phyloP scores from a whole-genome alignment of 2,329 filamentous ascomycete genomes.

The Cadophora luteo-olivacea region DNA sequence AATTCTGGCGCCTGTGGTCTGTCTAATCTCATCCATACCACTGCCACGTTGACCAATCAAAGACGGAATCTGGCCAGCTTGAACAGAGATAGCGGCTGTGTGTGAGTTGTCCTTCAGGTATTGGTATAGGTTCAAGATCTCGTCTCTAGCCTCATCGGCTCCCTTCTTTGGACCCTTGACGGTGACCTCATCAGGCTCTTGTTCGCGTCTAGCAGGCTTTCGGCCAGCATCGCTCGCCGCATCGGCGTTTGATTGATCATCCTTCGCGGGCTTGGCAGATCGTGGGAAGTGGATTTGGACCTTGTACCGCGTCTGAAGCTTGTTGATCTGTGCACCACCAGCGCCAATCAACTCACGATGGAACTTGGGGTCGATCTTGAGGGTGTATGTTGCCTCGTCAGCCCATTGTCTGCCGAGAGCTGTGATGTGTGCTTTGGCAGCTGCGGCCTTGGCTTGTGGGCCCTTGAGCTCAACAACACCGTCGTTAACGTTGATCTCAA shows the following conservation, averaged over 20 bases:
- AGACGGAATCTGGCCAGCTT: slow-evolving; percentile 91
- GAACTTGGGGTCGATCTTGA: slow-evolving; percentile 93
- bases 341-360: slow-evolving; percentile 93
- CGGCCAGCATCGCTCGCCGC: slow-evolving; percentile 69
- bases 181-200: slow-evolving; percentile 86
- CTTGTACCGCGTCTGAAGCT: slow-evolving; percentile 89
- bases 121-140: slow-evolving; percentile 86
- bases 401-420: slow-evolving; percentile 82
- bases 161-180: slow-evolving; percentile 92
- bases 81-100: slow-evolving; percentile 80
- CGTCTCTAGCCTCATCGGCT: slow-evolving; percentile 88
- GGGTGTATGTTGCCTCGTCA: slow-evolving; percentile 84
- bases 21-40: slow-evolving; percentile 88
- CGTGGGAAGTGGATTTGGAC: slow-evolving; percentile 95
- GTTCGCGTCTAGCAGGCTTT: slow-evolving; percentile 69
- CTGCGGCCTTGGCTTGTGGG: slow-evolving; percentile 91
- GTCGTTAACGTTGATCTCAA: slow-evolving; percentile 87
- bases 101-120: slow-evolving; percentile 89
- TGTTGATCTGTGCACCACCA: slow-evolving; percentile 86
- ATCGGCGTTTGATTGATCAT: slow-evolving; percentile 75
- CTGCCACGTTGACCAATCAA: slow-evolving; percentile 90
- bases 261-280: slow-evolving; percentile 65
- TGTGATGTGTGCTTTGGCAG: slow-evolving; percentile 82
- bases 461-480: slow-evolving; percentile 96
- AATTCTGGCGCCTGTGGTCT: slow-evolving; percentile 84